Base-by-base conservation (phyloP, 2,329 filamentous ascomycete species). In the Epichloe coenophiala region DNA sequence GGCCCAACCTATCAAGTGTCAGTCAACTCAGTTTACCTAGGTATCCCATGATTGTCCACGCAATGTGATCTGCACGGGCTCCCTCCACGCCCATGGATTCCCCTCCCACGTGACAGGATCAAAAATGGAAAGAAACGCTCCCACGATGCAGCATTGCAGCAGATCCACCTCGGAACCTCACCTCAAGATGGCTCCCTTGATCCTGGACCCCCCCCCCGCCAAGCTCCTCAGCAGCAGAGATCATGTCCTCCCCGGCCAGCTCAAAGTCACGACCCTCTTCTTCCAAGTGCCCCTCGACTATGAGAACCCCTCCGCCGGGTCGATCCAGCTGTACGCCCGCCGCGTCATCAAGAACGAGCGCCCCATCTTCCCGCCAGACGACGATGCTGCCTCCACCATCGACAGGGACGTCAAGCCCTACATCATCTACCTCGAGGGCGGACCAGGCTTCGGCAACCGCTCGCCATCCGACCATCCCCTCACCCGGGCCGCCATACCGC, bases 241-340 rank as follows among this genome's bases (percentile, higher is more conserved):
- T 3, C 72, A 76, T 56, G 52, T 65, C 41, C 50, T 69, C n/a
- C 68, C 69, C 31, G 88, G 88, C 46, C 84, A 83, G 62, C 73
- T 94, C 44, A 74, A 78, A 53, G 77, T 94, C 54, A 85, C 85
- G 2, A 89, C 95, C 64, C 76, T 91, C 60, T 85, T 88, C 71
- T 95, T 95, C 67, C 77, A 88, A 57, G 89, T 95, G 11, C 89
- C 90, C 3, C 75, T 87, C 54, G 86, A 95, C 69, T 86, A 95
- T 66, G 68, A 69, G 54, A 76, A 81, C 50, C 80, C 81, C 1
- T 63, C 71, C 3, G 70, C 73, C 33, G 78, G 77, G 45, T 80
- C 72, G 5, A 74, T 96, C 54, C 80, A 78, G 50, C 72, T 96
- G 37, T 96, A 95, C 65, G 89, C 79, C 36, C 83, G 88, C 48